Evolutionary conservation across 352 stramenopile genomes (phyloP).

Genomic region (Salisapilia sapeloensis): DNA sequence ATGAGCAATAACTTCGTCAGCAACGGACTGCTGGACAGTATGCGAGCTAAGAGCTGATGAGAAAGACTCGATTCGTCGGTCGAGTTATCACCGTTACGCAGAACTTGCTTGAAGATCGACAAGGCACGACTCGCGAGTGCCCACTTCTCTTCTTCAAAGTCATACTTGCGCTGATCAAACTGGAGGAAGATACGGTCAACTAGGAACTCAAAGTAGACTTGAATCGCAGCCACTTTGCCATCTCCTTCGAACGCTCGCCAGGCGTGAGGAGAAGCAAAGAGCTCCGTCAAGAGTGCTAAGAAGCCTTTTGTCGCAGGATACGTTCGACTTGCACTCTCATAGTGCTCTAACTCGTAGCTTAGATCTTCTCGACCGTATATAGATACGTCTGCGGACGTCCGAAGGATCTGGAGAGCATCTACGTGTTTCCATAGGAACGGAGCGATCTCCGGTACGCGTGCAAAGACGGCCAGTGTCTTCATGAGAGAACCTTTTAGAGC

Average conservation of each 20-base stretch:
- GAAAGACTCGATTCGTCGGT: slow-evolving; percentile 31
- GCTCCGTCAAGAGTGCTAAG: slow-evolving; percentile 45
- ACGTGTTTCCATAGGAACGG: slow-evolving; percentile 76
- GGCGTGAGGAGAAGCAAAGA: slow-evolving; percentile 58
- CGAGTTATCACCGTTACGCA: slow-evolving; percentile 23
- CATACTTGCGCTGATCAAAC: slow-evolving; percentile 72
- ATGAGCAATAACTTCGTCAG: slow-evolving; percentile 57
- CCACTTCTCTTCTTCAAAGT: slow-evolving; percentile 73
- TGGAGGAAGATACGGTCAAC: slow-evolving; percentile 72
- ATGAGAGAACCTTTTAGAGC: slow-evolving; percentile 74
- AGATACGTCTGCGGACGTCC: slow-evolving; percentile 41
- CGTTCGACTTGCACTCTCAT: slow-evolving; percentile 42
- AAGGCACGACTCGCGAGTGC: slow-evolving; percentile 47
- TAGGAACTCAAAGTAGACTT: slow-evolving; percentile 76
- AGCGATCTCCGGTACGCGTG: slow-evolving; percentile 54
- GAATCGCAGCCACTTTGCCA: slow-evolving; percentile 51
- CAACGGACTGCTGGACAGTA: slow-evolving; percentile 45
- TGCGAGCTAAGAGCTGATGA: slow-evolving; percentile 46
- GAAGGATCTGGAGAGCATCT: slow-evolving; percentile 66
- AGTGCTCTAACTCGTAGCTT: slow-evolving; percentile 74
- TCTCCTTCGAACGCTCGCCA: slow-evolving; percentile 66
- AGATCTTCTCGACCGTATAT: slow-evolving; percentile 61
- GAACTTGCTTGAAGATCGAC: slow-evolving; percentile 62
- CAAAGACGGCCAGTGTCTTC: slow-evolving; percentile 68
- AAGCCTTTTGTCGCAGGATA: slow-evolving; percentile 72